Evolutionary conservation across 108 stramenopile genomes (phyloP), one percentile per base, ranked within the genome.

Genomic region (Skeletonema menzelii): DNA sequence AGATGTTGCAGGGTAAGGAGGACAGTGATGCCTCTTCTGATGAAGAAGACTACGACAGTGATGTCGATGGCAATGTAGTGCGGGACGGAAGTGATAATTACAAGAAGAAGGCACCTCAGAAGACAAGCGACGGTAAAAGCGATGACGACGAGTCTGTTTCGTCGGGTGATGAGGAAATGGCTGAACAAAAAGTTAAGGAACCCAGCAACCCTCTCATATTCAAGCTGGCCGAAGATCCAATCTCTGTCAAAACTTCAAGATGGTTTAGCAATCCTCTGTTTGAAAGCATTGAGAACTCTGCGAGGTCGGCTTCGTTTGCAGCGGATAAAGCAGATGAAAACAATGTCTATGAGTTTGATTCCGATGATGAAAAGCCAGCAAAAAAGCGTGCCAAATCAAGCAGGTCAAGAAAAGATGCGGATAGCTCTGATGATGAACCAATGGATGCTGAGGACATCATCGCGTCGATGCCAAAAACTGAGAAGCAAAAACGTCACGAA

Each of bases 191-290:
- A 15, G 63, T 32, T 42, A 76, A 74, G 27, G 46, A 56, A 20
- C 44, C 84, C 35, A 37, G 46, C 10, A 95, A 96, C 74, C 91
- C 91, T 17, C 82, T 96, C 34, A 90, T 96, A 49, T 88, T 92
- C 75, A 83, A 82, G 56, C 80, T 92, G 34, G 70, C 59, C 2
- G 90, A 90, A 38, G 95, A 94, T 32, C 79, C 92, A n/a, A 73
- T 87, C 0, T 88, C 92, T 14, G 87, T 84, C 67, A 94, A 93
- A 74, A 89, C 91, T 15, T 86, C 88, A 24, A 85, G 97, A 5
- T 97, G 97, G 97, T 97, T 97, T 66, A 94, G 88, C 77, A 94
- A 97, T 59, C 94, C 97, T 0, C 75, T 98, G 27, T 98, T 97
- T 60, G 88, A 89, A 37, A 86, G 68, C 5, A 93, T 96, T 58